Conservation (phyloP, 495 filamentous ascomycete species). For the Aspergillus leporis region DNA sequence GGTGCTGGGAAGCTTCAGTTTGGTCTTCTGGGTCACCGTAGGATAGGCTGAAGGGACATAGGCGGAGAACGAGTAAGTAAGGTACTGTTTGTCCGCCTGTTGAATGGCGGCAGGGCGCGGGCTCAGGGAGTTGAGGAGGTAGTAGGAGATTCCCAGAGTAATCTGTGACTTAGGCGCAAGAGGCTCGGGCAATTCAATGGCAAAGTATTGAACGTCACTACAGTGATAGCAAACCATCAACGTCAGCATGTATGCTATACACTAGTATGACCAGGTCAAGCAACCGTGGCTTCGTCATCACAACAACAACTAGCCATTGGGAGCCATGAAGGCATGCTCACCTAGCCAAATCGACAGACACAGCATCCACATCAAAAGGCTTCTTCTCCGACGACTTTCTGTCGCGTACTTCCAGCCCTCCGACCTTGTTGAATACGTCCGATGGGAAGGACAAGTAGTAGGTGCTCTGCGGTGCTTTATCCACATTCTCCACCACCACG, state of each 20-base stretch:
- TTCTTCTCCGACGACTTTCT: constrained; percentile 73
- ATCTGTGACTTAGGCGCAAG: constrained; percentile 73
- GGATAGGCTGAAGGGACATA: constrained; percentile 79
- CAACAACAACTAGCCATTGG: constrained; percentile 24
- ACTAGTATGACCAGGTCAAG: constrained; percentile 6
- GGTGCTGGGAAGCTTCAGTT: constrained; percentile 79
- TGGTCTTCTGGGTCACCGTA: constrained; percentile 92
- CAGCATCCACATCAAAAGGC: constrained; percentile 65
- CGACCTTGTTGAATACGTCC: constrained; percentile 70
- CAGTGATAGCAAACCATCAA: background rate
- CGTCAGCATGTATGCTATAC: background rate
- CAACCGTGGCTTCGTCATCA: constrained; percentile 22
- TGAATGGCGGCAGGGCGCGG: constrained; percentile 79
- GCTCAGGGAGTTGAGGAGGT: constrained; percentile 67
- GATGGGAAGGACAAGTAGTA: constrained; percentile 86
- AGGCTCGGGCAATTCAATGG: constrained; percentile 71
- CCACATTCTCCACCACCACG: constrained; percentile 87
- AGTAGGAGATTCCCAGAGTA: constrained; percentile 84
- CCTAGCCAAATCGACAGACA: constrained; percentile 36
- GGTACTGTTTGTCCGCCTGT: constrained; percentile 81
- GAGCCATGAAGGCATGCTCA: constrained; percentile 25
- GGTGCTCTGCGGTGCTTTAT: constrained; percentile 72
- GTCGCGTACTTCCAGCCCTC: constrained; percentile 86
- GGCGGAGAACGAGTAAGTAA: constrained; percentile 80
- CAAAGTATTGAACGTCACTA: constrained; percentile 82